Percentiles rank a stretch among this genome's conserved stretches.
phyloP scores from a whole-genome alignment of 116 monocot species.

The Iris pallida region DNA sequence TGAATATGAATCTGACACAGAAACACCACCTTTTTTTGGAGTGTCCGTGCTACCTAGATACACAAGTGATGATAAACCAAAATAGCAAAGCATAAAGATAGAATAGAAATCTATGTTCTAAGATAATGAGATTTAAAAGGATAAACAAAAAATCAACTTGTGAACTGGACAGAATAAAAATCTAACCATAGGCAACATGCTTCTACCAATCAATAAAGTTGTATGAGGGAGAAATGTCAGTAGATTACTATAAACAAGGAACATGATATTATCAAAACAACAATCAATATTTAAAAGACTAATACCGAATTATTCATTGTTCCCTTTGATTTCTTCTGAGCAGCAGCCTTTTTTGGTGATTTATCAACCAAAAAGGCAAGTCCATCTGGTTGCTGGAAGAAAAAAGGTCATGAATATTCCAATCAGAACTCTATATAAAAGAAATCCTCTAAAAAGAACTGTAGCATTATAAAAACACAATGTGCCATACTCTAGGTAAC shows the following conservation, averaged over 20 bases:
- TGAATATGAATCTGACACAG: no score
- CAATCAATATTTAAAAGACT: neutral
- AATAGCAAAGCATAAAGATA: neutral
- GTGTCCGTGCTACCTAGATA: no score
- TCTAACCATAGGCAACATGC: neutral
- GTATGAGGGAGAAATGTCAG: neutral
- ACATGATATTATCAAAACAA: neutral
- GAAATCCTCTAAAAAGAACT: no score
- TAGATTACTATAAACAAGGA: neutral
- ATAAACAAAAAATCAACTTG: neutral
- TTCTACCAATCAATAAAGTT: neutral
- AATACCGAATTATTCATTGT: slow-evolving; percentile 2
- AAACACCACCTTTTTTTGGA: no score
- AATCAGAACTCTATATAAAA: no score
- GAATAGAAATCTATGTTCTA: neutral
- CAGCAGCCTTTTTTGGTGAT: slow-evolving; percentile 8
- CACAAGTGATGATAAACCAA: neutral
- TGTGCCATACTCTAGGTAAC: no score
- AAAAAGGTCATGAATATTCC: neutral
- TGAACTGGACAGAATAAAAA: neutral
- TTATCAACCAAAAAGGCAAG: slow-evolving; percentile 20
- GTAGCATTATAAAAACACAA: no score
- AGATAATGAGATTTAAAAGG: neutral
- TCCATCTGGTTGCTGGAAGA: slow-evolving; percentile 39
- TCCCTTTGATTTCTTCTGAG: slow-evolving; percentile 16